Conservation (phyloP, 257 asterid genomes). For the Capsicum rhomboideum region DNA sequence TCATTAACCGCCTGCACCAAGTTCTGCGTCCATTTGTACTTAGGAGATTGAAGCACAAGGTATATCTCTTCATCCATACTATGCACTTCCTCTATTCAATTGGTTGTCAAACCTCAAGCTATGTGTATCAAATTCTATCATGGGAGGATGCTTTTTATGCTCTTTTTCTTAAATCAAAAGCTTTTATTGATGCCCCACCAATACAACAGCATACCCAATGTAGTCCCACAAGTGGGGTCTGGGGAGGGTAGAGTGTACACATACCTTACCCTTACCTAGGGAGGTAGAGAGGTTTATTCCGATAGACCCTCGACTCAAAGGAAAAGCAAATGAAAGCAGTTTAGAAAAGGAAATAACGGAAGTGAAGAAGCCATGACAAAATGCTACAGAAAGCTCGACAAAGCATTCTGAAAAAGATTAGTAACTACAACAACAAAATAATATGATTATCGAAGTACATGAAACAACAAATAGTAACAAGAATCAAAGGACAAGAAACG, state of each 20-base stretch:
- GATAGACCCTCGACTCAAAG: background rate
- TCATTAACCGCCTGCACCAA: conserved; percentile 98
- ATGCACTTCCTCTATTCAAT: background rate
- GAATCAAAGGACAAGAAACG: background rate
- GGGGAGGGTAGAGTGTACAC: background rate
- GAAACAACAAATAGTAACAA: background rate
- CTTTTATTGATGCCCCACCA: background rate
- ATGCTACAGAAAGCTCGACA: background rate
- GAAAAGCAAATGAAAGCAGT: background rate
- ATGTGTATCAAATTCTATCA: background rate
- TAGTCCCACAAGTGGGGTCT: background rate
- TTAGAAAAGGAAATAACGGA: background rate
- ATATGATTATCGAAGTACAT: background rate
- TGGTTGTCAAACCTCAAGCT: background rate
- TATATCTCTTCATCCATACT: conserved; percentile 6
- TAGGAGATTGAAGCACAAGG: conserved; percentile 98
- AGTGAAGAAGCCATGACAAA: background rate
- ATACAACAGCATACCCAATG: too few species aligned
- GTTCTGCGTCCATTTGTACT: conserved; percentile 98
- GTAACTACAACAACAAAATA: background rate
- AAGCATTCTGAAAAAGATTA: background rate
- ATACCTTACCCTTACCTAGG: background rate
- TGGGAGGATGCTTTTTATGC: background rate
- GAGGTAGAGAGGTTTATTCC: background rate
- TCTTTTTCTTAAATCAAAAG: background rate